phyloP scores from a whole-genome alignment of 306 rosid genomes.

The Gleditsia sinensis region DNA sequence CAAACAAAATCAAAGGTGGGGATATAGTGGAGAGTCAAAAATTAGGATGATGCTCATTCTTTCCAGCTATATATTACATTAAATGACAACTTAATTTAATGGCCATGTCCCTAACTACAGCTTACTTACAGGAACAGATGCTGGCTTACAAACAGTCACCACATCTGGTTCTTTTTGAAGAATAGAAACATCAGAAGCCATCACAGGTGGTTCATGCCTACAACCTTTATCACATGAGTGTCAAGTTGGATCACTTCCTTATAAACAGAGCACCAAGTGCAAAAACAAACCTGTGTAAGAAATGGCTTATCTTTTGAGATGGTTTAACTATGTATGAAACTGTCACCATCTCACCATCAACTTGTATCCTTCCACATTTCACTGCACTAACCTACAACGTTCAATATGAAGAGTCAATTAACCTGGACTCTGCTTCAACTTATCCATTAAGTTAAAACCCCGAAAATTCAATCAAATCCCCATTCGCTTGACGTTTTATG shows the following conservation, averaged over 20 bases:
- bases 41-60: background rate
- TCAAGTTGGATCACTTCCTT: constrained; percentile 17
- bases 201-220: constrained; percentile 80
- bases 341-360: constrained; percentile 25
- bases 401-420: background rate
- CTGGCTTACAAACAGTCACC: constrained; percentile 67
- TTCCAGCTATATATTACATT: background rate
- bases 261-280: background rate
- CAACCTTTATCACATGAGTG: constrained; percentile 39
- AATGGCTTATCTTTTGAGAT: constrained; percentile 72
- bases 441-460: background rate
- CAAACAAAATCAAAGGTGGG: background rate
- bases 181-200: constrained; percentile 53
- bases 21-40: background rate
- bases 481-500: background rate
- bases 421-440: background rate
- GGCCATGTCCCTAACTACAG: background rate
- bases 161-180: constrained; percentile 56
- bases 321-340: constrained; percentile 41
- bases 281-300: constrained; percentile 59
- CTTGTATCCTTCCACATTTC: constrained; percentile 28
- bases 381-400: constrained; percentile 20
- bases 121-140: constrained; percentile 69
- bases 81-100: background rate
- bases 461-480: background rate